Evolutionary conservation across 768 basidiomycete species (phyloP).

Genomic region (Cystofilobasidium ferigula): DNA sequence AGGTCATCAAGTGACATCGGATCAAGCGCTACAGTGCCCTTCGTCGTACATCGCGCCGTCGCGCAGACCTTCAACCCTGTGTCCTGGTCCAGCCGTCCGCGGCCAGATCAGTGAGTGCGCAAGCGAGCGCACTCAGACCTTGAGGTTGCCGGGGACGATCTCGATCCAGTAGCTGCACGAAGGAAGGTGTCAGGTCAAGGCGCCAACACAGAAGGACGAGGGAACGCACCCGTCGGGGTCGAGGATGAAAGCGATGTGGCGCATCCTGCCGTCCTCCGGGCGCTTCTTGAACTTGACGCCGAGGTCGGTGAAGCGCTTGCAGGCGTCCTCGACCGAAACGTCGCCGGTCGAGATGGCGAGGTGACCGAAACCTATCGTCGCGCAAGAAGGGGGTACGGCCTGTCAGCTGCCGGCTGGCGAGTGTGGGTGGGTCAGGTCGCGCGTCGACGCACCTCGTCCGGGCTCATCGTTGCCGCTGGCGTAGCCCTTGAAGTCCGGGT

Average conservation of each 20-base stretch:
- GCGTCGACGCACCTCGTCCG: slow-evolving; percentile 37
- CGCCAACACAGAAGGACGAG: background rate
- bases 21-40: too few relatives aligned
- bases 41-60: too few relatives aligned
- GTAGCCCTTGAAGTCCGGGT: slow-evolving; percentile 69
- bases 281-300: slow-evolving; percentile 80
- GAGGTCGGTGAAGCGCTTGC: slow-evolving; percentile 66
- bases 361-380: slow-evolving; percentile 56
- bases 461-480: slow-evolving; percentile 75
- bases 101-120: too few relatives aligned
- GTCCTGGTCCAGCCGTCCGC: too few relatives aligned
- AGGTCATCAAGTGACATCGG: too few relatives aligned
- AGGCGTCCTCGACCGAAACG: slow-evolving; percentile 55
- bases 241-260: slow-evolving; percentile 54
- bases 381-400: too few relatives aligned
- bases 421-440: background rate
- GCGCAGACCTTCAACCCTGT: too few relatives aligned
- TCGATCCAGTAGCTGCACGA: slow-evolving; percentile 24
- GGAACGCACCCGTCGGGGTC: slow-evolving; percentile 29
- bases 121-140: background rate
- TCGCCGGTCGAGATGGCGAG: slow-evolving; percentile 71
- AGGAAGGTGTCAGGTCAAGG: background rate
- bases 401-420: too few relatives aligned
- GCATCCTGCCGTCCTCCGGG: slow-evolving; percentile 58
- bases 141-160: slow-evolving; percentile 3